Evolutionary conservation across 2,329 filamentous ascomycete species (phyloP), one percentile per base, ranked within the genome.

Genomic region (Trichoderma hamatum): DNA sequence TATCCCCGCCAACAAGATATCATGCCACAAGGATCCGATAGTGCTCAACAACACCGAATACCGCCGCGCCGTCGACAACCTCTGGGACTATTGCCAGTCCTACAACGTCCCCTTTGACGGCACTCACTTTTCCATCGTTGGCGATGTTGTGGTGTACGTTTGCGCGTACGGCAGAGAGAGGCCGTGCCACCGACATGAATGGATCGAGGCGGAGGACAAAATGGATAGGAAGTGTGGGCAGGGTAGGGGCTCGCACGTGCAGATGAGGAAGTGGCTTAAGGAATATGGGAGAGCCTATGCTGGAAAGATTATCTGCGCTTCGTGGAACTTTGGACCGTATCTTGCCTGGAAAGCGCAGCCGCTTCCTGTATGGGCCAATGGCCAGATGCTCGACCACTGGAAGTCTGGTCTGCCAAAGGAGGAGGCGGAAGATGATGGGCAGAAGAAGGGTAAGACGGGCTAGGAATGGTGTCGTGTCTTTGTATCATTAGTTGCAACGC

Each of bases 11-110:
- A 36, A 5, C 61, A 34, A 9, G 6, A 3, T 19, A 32, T 9
- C 16, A 19, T 64, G 61, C 46, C 24, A 54, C 30, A 26, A 32
- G 43, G 14, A 36, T 5, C 21, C 32, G 3, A 14, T 49, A 13
- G 2, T 16, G 26, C 61, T 64, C 49, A 67, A 67, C 39, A 55
- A n/a, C 13, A 58, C 52, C 11, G 64, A 67, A n/a, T 59, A 67
- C 39, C 28, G 36, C 43, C 36, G 52, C 28, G 64, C 64, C 9
- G 39, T 67, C 14, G 24, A n/a, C 11, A 32, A 59, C 36, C 64
- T 67, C 36, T 39, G 43, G 28, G 19, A 28, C 13, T 67, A 39
- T 39, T 67, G 64, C 24, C 13, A 32, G 21, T 13, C 3, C 36
- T 59, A 59, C 39, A 28, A 67, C 13, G 14, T 67, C n/a, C 26